phyloP scores from a whole-genome alignment of 805 yeast species.

The Pichia exigua region DNA sequence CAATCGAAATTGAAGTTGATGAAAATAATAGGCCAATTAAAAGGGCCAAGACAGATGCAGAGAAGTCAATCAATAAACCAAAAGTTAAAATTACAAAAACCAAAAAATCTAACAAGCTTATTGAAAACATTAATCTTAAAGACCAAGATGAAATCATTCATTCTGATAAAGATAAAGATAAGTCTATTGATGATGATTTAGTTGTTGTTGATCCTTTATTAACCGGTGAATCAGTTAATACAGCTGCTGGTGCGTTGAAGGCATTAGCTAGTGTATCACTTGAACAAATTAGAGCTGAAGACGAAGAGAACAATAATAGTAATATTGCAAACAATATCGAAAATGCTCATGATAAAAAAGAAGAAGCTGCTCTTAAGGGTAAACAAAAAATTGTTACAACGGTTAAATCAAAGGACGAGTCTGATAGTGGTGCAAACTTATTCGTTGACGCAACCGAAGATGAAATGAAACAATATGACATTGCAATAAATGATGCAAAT shows the following conservation, averaged over 20 bases:
- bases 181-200: not conserved
- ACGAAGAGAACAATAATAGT: not conserved
- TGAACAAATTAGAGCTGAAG: slow-evolving; percentile 13
- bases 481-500: not conserved
- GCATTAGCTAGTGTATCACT: slow-evolving; percentile 25
- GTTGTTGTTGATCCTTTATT: not conserved
- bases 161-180: not conserved
- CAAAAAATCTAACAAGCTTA: not conserved
- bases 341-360: not conserved
- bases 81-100: not conserved
- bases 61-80: not conserved
- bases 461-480: slow-evolving; percentile 19
- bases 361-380: not conserved
- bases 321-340: not conserved
- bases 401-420: slow-evolving; percentile 3
- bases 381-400: not conserved
- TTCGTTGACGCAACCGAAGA: slow-evolving; percentile 27
- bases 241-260: slow-evolving; percentile 10
- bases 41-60: not conserved
- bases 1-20: slow-evolving; percentile 12
- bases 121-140: not conserved
- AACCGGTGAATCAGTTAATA: not conserved
- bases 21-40: not conserved
- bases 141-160: not conserved
- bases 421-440: slow-evolving; percentile 20